Evolutionary conservation across 2,329 filamentous ascomycete genomes (phyloP).

Genomic region (Fusarium zealandicum): DNA sequence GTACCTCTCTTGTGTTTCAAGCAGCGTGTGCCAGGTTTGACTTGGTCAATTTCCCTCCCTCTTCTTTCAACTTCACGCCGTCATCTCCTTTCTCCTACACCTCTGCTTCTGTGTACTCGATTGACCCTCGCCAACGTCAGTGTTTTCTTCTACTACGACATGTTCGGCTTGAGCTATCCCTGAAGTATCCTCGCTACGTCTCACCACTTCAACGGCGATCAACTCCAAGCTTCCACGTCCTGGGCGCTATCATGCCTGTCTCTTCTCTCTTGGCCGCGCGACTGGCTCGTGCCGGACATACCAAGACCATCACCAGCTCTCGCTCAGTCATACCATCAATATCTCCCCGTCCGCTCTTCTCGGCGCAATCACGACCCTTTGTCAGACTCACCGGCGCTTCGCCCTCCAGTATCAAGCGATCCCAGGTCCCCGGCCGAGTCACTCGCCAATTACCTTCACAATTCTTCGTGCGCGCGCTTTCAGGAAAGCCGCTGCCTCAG

Average conservation of each 20-base stretch:
- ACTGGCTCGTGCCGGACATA: conserved; percentile 33
- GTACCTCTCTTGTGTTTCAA: conserved; percentile 2
- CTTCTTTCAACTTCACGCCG: not conserved
- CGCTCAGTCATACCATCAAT: conserved; percentile 21
- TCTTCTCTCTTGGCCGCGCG: conserved; percentile 37
- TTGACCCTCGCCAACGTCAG: conserved; percentile 15
- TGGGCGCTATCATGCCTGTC: conserved; percentile 29
- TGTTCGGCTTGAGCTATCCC: conserved; percentile 12
- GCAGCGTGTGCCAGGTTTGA: not conserved
- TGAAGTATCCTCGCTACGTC: conserved; percentile 4
- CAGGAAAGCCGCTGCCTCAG: conserved; percentile 61
- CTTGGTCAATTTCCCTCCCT: not conserved
- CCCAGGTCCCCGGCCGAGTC: conserved; percentile 7
- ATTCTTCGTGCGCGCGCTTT: conserved; percentile 52
- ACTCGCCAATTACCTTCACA: conserved; percentile 30
- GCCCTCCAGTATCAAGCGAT: conserved; percentile 16
- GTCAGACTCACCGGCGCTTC: conserved; percentile 32
- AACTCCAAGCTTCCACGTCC: conserved; percentile 1
- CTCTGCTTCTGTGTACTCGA: not conserved
- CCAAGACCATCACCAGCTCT: conserved; percentile 19
- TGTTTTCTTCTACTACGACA: conserved; percentile 14
- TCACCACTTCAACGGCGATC: conserved; percentile 8
- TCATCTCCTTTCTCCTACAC: not conserved
- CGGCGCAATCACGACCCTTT: conserved; percentile 31
- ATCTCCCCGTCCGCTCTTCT: conserved; percentile 17